These are phyloP conservation scores for Paracoccidioides brasiliensis DNA, from an alignment of 2,329 filamentous ascomycete species.

Conservation along the genomic window DNA sequence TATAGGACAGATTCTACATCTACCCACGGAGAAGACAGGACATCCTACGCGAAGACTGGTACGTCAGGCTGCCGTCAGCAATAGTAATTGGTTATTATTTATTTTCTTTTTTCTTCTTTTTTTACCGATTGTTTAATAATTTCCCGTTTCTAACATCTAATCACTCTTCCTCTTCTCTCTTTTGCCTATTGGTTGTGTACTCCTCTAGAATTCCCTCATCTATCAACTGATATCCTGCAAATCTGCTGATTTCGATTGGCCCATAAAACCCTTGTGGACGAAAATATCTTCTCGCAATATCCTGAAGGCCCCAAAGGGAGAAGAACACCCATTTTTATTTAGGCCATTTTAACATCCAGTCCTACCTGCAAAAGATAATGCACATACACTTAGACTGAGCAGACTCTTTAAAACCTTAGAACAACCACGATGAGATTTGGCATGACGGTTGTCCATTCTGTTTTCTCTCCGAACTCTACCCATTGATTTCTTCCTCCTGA, in stretches of 20 bases:
- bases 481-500: not conserved
- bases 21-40: not conserved
- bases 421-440: not conserved
- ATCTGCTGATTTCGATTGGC: not conserved
- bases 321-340: no score
- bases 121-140: not conserved
- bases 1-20: not conserved
- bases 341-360: no score
- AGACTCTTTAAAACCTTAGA: not conserved
- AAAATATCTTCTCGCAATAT: no score
- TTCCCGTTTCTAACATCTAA: not conserved
- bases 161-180: not conserved
- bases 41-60: not conserved
- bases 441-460: no score
- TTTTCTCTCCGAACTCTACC: not conserved
- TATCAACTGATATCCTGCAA: not conserved
- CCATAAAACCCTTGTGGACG: no score
- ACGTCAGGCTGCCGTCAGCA: constrained; percentile 3
- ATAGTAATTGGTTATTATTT: not conserved
- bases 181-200: not conserved
- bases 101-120: not conserved
- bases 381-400: no score
- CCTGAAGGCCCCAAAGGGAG: no score
- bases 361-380: no score
- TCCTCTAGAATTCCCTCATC: not conserved